Evolutionary conservation across 345 rosid species (phyloP).

Genomic region (Populus alba): DNA sequence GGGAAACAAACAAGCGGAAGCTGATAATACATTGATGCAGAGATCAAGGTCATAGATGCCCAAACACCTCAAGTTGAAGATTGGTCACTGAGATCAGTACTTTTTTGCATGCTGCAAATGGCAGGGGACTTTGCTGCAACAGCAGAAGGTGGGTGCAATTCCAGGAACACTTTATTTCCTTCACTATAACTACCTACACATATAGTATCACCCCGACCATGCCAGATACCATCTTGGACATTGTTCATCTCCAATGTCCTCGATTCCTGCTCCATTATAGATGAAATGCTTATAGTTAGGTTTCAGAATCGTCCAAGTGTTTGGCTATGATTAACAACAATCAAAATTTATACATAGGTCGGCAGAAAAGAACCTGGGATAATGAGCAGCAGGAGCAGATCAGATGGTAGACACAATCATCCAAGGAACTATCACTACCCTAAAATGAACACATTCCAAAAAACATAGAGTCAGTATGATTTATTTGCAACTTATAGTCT

Average conservation of each 20-base stretch:
- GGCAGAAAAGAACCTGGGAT: slow-evolving; percentile 51
- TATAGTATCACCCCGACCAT: slow-evolving; percentile 86
- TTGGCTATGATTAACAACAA: not conserved
- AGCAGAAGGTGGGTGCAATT: slow-evolving; percentile 46
- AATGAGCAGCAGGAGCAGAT: slow-evolving; percentile 75
- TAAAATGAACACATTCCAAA: slow-evolving; percentile 25
- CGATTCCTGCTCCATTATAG: slow-evolving; percentile 55
- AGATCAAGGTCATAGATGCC: not conserved
- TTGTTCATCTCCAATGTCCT: slow-evolving; percentile 95
- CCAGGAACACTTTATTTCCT: slow-evolving; percentile 48
- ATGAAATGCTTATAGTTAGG: not conserved
- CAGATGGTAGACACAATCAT: slow-evolving; percentile 73
- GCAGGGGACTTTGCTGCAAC: slow-evolving; percentile 43
- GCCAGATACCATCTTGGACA: slow-evolving; percentile 91
- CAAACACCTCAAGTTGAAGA: slow-evolving; percentile 7
- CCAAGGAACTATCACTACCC: slow-evolving; percentile 67
- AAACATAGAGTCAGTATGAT: not conserved
- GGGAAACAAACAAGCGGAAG: no score
- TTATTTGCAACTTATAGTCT: not conserved
- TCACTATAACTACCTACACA: slow-evolving; percentile 60
- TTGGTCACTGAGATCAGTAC: slow-evolving; percentile 12
- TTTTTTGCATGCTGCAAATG: slow-evolving; percentile 30
- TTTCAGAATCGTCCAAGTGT: not conserved
- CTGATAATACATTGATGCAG: no score
- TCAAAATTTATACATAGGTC: not conserved